These are phyloP conservation scores for Pachysolen tannophilus DNA, from an alignment of 805 yeast species.

Conservation along the genomic window DNA sequence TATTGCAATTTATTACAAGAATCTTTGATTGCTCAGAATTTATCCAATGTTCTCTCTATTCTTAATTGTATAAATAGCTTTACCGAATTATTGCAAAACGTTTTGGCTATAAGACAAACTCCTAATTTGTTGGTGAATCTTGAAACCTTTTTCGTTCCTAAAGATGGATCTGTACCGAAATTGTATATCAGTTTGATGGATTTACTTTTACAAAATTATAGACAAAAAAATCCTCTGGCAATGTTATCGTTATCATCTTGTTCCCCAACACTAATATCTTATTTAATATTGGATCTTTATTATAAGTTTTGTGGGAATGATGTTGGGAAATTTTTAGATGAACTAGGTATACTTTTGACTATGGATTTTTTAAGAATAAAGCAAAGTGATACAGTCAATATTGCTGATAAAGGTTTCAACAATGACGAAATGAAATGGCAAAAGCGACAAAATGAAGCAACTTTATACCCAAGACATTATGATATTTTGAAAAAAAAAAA, in stretches of 20 bases:
- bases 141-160: constrained; percentile 1
- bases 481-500: constrained; percentile 4
- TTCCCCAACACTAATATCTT: too few relatives aligned
- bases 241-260: too few relatives aligned
- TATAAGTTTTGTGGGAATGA: constrained; percentile 6
- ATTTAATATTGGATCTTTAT: constrained; percentile 5
- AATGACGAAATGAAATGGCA: too few relatives aligned
- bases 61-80: constrained; percentile 7
- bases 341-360: constrained; percentile 6
- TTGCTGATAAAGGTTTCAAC: too few relatives aligned
- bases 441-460: background rate
- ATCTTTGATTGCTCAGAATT: background rate
- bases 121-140: background rate
- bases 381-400: background rate
- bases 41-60: background rate
- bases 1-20: background rate
- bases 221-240: too few relatives aligned
- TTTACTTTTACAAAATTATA: background rate
- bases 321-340: constrained; percentile 2
- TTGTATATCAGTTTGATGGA: constrained; percentile 5
- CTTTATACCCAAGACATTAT: constrained; percentile 6
- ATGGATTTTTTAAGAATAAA: constrained; percentile 7
- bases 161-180: background rate
- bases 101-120: background rate
- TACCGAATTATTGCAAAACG: constrained; percentile 1